phyloP scores from a whole-genome alignment of 2,329 filamentous ascomycete species.

The Exophiala aquamarina region DNA sequence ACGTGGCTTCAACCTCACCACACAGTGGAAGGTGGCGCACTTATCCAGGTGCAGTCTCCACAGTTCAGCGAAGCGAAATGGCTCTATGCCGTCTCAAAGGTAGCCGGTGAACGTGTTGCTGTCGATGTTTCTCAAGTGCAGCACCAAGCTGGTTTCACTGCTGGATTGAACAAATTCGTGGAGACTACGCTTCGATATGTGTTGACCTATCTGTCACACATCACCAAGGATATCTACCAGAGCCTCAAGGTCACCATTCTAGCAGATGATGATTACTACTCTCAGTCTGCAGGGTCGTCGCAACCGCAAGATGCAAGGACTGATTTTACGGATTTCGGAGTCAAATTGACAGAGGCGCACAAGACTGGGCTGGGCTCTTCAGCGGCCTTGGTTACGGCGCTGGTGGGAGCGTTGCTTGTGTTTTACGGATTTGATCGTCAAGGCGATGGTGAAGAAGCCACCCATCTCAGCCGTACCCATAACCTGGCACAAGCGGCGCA shows the following conservation, averaged over 20 bases:
- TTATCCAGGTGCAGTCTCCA: constrained; percentile 81
- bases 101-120: constrained; percentile 73
- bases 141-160: constrained; percentile 23
- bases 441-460: not conserved
- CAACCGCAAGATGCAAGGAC: constrained; percentile 32
- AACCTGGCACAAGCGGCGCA: constrained; percentile 93
- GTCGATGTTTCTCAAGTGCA: constrained; percentile 66
- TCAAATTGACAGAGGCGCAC: constrained; percentile 74
- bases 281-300: constrained; percentile 54
- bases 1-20: constrained; percentile 31
- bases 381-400: constrained; percentile 85
- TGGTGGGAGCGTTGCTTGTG: constrained; percentile 75
- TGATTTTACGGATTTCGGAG: constrained; percentile 72
- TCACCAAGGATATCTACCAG: constrained; percentile 56
- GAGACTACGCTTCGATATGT: constrained; percentile 87
- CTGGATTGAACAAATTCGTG: constrained; percentile 74
- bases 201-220: constrained; percentile 70
- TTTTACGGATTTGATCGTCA: constrained; percentile 36
- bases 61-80: constrained; percentile 87
- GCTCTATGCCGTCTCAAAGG: constrained; percentile 77
- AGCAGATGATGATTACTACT: constrained; percentile 97
- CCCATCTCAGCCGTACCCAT: constrained; percentile 56
- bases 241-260: constrained; percentile 80
- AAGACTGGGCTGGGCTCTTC: constrained; percentile 97
- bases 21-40: constrained; percentile 13